A percentile compares a stretch with the other conserved stretches of the same genome.
Evolutionary conservation across 148 eudicot genomes (phyloP).

Genomic region (Rhododendron henanense): DNA sequence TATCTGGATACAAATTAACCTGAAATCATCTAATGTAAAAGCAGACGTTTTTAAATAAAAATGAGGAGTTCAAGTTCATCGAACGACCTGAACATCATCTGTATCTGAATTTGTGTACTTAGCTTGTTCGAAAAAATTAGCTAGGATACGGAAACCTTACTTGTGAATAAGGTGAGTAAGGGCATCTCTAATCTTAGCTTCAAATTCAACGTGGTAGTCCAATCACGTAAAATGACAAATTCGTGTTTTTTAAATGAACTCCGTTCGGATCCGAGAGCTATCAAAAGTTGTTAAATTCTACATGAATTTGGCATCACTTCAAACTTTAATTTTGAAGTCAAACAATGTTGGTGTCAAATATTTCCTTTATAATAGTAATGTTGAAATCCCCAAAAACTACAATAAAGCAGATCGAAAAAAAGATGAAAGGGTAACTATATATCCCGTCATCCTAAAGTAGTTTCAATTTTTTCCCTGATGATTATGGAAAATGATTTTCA

Average conservation of each 20-base stretch:
- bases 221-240: background rate
- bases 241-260: too few relatives aligned
- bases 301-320: too few relatives aligned
- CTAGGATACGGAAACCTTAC: background rate
- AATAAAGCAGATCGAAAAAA: background rate
- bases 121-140: background rate
- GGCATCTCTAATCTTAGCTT: too few relatives aligned
- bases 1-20: background rate
- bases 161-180: background rate
- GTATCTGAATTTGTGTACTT: background rate
- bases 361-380: background rate
- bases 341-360: background rate
- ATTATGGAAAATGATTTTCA: too few relatives aligned
- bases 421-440: background rate
- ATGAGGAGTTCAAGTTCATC: too few relatives aligned
- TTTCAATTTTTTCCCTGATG: background rate
- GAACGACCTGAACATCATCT: too few relatives aligned
- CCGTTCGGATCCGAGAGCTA: too few relatives aligned
- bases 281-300: too few relatives aligned
- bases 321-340: background rate
- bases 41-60: too few relatives aligned
- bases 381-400: background rate
- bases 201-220: too few relatives aligned
- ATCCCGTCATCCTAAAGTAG: background rate
- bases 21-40: too few relatives aligned